Conservation (phyloP, 208 protist genomes). For the Leishmania martiniquensis region DNA sequence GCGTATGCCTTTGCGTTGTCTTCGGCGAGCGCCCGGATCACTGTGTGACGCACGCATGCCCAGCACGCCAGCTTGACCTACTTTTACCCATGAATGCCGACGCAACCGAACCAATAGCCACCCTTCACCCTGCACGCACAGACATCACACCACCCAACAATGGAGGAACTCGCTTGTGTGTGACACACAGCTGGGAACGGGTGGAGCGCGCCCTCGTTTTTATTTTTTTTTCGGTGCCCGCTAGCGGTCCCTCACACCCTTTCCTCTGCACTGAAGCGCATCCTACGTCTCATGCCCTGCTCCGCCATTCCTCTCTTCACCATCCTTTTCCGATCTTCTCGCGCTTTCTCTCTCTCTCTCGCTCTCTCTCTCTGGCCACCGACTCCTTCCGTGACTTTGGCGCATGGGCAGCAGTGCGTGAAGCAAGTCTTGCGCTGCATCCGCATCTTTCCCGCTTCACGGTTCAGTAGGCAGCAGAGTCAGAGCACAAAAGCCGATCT, state of each 20-base stretch:
- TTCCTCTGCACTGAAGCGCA: not conserved
- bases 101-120: not conserved
- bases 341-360: not conserved
- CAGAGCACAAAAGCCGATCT: not conserved
- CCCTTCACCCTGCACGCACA: no score
- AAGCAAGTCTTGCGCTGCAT: constrained; percentile 1
- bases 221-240: not conserved
- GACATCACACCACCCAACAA: not conserved
- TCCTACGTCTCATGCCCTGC: not conserved
- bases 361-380: not conserved
- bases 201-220: not conserved
- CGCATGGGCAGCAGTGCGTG: not conserved
- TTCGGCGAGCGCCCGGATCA: not conserved
- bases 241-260: not conserved
- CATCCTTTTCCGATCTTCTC: not conserved
- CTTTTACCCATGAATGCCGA: not conserved
- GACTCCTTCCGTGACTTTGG: not conserved
- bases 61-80: not conserved
- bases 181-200: not conserved
- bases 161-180: not conserved
- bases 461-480: not conserved
- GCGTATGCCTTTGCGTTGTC: not conserved
- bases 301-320: not conserved
- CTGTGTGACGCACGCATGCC: not conserved
- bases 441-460: not conserved